Conservation (phyloP, 148 eudicot genomes). For the Suaeda aralocaspica region DNA sequence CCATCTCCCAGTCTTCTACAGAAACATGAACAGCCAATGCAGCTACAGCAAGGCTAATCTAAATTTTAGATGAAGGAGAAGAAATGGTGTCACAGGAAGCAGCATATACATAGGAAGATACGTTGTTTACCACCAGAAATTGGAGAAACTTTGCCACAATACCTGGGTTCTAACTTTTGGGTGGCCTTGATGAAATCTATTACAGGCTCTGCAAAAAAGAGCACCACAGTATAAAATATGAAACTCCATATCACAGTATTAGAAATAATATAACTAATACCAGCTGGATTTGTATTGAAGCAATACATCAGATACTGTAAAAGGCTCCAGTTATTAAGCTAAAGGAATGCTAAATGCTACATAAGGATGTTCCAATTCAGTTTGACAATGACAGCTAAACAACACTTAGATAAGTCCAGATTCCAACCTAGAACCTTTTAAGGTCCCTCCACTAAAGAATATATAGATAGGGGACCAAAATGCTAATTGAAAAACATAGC, state of each 20-base stretch:
- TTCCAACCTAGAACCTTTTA: too few relatives aligned
- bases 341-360: neutral
- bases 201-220: constrained; percentile 62
- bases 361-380: neutral
- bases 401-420: too few relatives aligned
- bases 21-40: constrained; percentile 98
- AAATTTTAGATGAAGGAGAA: constrained; percentile 19
- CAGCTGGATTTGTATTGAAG: neutral
- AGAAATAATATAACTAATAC: neutral
- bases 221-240: constrained; percentile 3
- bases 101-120: constrained; percentile 6
- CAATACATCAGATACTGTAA: neutral
- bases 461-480: too few relatives aligned
- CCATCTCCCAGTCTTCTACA: constrained; percentile 94
- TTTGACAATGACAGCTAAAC: too few relatives aligned
- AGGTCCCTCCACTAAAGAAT: too few relatives aligned
- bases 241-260: neutral
- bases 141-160: constrained; percentile 21
- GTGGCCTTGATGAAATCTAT: constrained; percentile 76
- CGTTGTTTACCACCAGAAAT: neutral
- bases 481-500: too few relatives aligned
- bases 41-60: constrained; percentile 99
- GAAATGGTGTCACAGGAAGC: neutral
- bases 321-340: neutral
- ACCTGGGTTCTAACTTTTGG: constrained; percentile 99